Percentiles rank a stretch among this genome's conserved stretches.
Conservation (phyloP, 768 basidiomycete species). For the Tubosaeta sp. region DNA sequence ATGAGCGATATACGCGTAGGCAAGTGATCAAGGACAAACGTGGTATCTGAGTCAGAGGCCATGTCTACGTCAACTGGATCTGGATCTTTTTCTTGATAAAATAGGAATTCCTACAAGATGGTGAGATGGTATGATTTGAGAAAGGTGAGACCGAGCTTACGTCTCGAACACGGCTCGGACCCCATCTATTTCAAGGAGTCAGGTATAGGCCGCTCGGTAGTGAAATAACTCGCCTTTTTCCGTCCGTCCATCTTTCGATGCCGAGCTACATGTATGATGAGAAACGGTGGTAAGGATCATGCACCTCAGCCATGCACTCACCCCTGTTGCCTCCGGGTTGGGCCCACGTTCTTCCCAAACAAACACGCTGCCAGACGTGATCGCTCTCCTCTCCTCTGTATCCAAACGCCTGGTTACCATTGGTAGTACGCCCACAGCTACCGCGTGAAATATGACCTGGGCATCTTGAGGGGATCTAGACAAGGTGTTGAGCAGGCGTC, state of each 20-base stretch:
- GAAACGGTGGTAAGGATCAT: neutral
- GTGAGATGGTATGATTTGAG: slow-evolving; percentile 1
- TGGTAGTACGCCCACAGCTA: slow-evolving; percentile 50
- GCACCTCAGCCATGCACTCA: slow-evolving; percentile 32
- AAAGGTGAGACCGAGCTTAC: slow-evolving; percentile 37
- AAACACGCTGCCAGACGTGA: slow-evolving; percentile 69
- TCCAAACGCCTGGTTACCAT: slow-evolving; percentile 72
- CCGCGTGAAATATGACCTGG: slow-evolving; percentile 72
- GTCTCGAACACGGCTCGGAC: slow-evolving; percentile 72
- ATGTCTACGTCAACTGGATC: slow-evolving; percentile 47
- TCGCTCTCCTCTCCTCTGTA: slow-evolving; percentile 67
- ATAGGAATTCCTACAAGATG: slow-evolving; percentile 61
- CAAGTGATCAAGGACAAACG: slow-evolving; percentile 33
- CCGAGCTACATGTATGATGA: slow-evolving; percentile 44
- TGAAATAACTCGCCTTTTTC: slow-evolving; percentile 36
- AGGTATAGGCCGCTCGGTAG: neutral
- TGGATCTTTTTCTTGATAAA: slow-evolving; percentile 64
- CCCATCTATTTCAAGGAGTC: slow-evolving; percentile 47
- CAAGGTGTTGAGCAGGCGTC: neutral
- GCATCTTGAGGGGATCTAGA: slow-evolving; percentile 58
- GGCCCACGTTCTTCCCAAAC: slow-evolving; percentile 83
- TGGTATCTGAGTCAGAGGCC: slow-evolving; percentile 47
- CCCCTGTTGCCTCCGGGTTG: slow-evolving; percentile 61
- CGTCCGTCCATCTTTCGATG: slow-evolving; percentile 82
- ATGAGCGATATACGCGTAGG: neutral